These are phyloP conservation scores for Carex kokanica DNA, from an alignment of 176 grass and related monocot species.

Conservation along the genomic window DNA sequence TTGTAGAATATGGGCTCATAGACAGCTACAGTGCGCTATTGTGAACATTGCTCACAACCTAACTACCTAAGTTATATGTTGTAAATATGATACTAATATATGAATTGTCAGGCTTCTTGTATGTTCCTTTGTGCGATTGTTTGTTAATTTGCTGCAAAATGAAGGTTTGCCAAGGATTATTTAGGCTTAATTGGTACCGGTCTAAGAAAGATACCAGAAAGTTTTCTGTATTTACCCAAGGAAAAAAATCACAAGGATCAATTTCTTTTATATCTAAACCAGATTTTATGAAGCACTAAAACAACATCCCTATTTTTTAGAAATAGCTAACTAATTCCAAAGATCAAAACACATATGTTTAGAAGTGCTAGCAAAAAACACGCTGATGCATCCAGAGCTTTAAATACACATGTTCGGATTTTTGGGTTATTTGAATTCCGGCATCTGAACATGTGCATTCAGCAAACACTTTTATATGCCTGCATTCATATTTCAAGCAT, in stretches of 20 bases:
- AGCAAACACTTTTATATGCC: not conserved
- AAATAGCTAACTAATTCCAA: too few species aligned
- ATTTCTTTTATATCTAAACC: too few species aligned
- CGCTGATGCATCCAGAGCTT: not conserved
- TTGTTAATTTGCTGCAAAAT: not conserved
- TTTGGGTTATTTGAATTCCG: not conserved
- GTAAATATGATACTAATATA: not conserved
- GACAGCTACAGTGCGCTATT: too few species aligned
- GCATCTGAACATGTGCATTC: constrained; percentile 1
- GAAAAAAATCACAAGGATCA: too few species aligned
- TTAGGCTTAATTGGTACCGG: not conserved
- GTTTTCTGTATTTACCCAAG: too few species aligned
- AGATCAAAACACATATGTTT: too few species aligned
- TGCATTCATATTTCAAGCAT: not conserved
- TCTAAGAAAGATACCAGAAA: not conserved
- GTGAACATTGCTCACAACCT: not conserved
- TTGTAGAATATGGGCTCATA: not conserved
- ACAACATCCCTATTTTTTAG: too few species aligned
- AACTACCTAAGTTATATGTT: not conserved
- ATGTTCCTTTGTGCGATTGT: not conserved
- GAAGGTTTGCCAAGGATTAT: not conserved
- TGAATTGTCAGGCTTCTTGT: not conserved
- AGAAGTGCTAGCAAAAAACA: not conserved
- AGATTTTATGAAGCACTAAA: too few species aligned
- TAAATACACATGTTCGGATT: not conserved